Evolutionary conservation across 192 early-diverging fungal genomes (phyloP), one percentile per base, ranked within the genome.

Genomic region (Gigaspora rosea): DNA sequence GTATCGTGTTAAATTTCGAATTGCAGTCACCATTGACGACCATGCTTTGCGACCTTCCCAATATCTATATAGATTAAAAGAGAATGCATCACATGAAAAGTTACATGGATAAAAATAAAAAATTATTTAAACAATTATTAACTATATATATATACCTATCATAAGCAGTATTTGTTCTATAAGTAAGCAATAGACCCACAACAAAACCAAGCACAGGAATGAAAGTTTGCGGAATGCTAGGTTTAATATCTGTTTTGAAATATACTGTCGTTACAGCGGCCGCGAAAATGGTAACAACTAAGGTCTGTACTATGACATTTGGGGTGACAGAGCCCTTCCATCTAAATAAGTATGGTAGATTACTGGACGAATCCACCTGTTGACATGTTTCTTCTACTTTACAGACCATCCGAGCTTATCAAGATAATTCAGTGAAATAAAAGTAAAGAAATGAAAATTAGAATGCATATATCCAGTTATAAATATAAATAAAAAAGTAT

Each of bases 21-120:
- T 85, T 32, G 86, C 82, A 33, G 88, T 85, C 41, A 87, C 85
- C 76, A 95, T 80, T 15, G 88, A 86, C 47, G 88, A 89, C 95
- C 95, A 98, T 20, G 90, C 77, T 77, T 91, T 87, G 57, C 96
- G 89, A 20, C 94, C 96, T 84, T 96, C 96, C 90, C 90, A 96
- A 85, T 90, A 96, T 35, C 95, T 85, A 76, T 92, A 85, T 10
- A 27, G 27, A 27, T 22, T 13, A 32, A 77, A 62, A 63, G 47
- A 15, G 35, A 56, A 13, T 32, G 27, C 13, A 54, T 27, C 20
- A 56, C 41, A 6, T 57, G 52, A 12, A 22, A 50, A n/a, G 22
- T 35, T 16, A n/a, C 32, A 61, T 41, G 8, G 46, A 36, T 32
- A 54, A 35, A 20, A 54, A 27, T 61, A 32, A 11, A 20, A 8